These are phyloP conservation scores for Mycena haematopus DNA, from an alignment of 768 basidiomycete species.

Conservation along the genomic window DNA sequence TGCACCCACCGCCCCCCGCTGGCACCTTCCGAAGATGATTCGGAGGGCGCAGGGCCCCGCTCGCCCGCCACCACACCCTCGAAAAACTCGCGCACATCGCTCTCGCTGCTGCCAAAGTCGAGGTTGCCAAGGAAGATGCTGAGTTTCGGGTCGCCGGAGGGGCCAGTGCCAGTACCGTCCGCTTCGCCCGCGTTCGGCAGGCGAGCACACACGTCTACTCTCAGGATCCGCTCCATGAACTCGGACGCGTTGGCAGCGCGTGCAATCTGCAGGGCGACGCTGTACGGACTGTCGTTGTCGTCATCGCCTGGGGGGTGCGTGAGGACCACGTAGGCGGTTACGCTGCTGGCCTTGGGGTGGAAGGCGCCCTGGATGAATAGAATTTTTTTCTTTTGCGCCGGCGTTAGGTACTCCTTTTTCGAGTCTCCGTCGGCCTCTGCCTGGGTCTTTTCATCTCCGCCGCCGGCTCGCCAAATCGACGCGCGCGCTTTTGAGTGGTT, in stretches of 20 bases:
- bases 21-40: slow-evolving; percentile 32
- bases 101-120: slow-evolving; percentile 91
- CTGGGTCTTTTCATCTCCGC: slow-evolving; percentile 39
- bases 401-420: slow-evolving; percentile 72
- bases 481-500: slow-evolving; percentile 64
- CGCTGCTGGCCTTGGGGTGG: slow-evolving; percentile 74
- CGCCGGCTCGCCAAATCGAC: slow-evolving; percentile 60
- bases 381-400: slow-evolving; percentile 89
- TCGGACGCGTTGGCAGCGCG: slow-evolving; percentile 67
- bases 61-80: slow-evolving; percentile 78
- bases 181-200: slow-evolving; percentile 30
- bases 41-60: slow-evolving; percentile 59
- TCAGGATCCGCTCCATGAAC: slow-evolving; percentile 80
- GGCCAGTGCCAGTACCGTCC: slow-evolving; percentile 37
- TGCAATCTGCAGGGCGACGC: slow-evolving; percentile 68
- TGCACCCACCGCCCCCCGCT: slow-evolving; percentile 66
- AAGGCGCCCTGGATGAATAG: slow-evolving; percentile 95
- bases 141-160: slow-evolving; percentile 69
- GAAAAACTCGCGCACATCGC: slow-evolving; percentile 87
- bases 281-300: slow-evolving; percentile 52
- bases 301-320: slow-evolving; percentile 61
- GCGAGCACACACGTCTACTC: slow-evolving; percentile 72
- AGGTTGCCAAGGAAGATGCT: slow-evolving; percentile 93
- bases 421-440: slow-evolving; percentile 49
- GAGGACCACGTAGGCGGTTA: slow-evolving; percentile 93